Percentiles rank a stretch among this genome's conserved stretches.
phyloP scores from a whole-genome alignment of 2,329 filamentous ascomycete species.

The Arachnopeziza araneosa region DNA sequence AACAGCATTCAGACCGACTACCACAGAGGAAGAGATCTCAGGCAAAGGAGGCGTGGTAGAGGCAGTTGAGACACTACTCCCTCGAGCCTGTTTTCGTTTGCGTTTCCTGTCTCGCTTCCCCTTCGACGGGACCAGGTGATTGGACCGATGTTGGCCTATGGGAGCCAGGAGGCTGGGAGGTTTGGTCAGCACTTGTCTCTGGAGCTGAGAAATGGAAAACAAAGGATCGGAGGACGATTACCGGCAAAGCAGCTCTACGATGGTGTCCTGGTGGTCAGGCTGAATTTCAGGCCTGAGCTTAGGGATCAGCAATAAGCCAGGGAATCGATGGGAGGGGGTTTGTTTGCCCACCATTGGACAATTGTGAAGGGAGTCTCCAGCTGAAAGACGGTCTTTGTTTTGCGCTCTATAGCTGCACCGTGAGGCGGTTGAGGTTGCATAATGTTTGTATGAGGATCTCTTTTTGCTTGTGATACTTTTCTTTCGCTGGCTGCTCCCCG shows the following conservation, averaged over 20 bases:
- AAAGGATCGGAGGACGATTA: slow-evolving; percentile 32
- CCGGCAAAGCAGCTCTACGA: slow-evolving; percentile 63
- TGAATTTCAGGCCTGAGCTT: slow-evolving; percentile 53
- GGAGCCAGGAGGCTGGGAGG: slow-evolving; percentile 54
- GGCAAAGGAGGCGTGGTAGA: slow-evolving; percentile 36
- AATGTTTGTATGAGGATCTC: no score
- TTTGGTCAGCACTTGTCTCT: background rate
- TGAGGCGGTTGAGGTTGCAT: background rate
- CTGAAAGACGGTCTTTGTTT: slow-evolving; percentile 53
- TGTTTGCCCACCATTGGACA: slow-evolving; percentile 49
- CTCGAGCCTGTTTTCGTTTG: slow-evolving; percentile 40
- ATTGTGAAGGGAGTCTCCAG: slow-evolving; percentile 60
- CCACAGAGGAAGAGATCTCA: slow-evolving; percentile 50
- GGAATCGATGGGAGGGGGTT: background rate
- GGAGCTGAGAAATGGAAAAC: background rate
- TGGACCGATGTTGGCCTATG: slow-evolving; percentile 54
- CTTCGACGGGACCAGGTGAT: slow-evolving; percentile 50
- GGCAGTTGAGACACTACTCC: slow-evolving; percentile 12
- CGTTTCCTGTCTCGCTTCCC: slow-evolving; percentile 54
- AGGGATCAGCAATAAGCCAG: background rate
- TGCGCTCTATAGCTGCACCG: slow-evolving; percentile 41
- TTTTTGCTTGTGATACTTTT: no score
- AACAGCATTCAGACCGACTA: slow-evolving; percentile 60
- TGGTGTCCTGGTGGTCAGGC: slow-evolving; percentile 53
- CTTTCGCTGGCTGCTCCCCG: no score